Evolutionary conservation across 169 alveolate genomes (phyloP), one percentile per base, ranked within the genome.

Genomic region (Plasmodium fragile): DNA sequence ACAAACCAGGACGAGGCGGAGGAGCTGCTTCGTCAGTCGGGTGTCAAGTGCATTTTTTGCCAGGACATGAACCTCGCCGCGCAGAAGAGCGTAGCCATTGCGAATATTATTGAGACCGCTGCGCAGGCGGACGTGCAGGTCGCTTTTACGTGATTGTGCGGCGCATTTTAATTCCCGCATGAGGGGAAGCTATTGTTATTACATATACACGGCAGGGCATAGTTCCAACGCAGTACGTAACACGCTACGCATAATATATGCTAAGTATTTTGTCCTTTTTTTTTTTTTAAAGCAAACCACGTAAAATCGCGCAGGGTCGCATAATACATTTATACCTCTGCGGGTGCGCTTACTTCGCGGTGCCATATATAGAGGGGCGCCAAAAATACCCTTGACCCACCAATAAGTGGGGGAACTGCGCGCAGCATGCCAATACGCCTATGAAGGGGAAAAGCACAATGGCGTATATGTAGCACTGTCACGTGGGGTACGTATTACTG

Each of bases 1-100:
- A 98, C 99, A n/a, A 98, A 97, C 81, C 97, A 98, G 59, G 98
- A 97, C 45, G 97, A 95, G 80, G 99, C 99, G 22, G 96, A 96
- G 94, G 75, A 96, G 95, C 92, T 98, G 34, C 89, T 98, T 32
- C 82, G 97, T 45, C 98, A 94, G 18, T 87, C 98, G 11, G 96
- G 97, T 16, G 96, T 97, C 71, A 96, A 97, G 39, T 96, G 98
- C 92, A 82, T 96, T 25, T 95, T 97, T 69, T 96, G 98, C 73
- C 96, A 95, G 82, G 99, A 98, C 95, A 94, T 98, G 92, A 97
- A 97, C 87, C 85, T 95, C 43, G 99, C 99, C n/a, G 99, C 99
- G 30, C 95, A 95, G 92, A 96, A 97, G 81, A 99, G 98, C 49
- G 99, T 98, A 6, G 97, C 95, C 82, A 85, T 97, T 83, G 97